Evolutionary conservation across 805 yeast genomes (phyloP).

Genomic region (Wickerhamomyces kurtzmanii): DNA sequence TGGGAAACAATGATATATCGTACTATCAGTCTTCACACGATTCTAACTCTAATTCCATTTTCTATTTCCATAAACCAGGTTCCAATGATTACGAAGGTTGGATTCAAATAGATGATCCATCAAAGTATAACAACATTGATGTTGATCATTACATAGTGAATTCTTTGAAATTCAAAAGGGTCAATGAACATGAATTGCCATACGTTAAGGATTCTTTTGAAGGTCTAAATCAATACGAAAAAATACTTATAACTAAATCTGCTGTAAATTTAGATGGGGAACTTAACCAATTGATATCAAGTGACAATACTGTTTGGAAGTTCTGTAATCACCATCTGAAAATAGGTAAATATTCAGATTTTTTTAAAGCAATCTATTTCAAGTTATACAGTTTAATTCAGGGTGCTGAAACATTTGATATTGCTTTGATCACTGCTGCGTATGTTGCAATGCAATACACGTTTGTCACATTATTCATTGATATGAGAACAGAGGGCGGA

Average conservation of each 20-base stretch:
- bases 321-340: conserved; percentile 43
- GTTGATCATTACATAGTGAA: conserved; percentile 39
- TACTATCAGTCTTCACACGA: conserved; percentile 3
- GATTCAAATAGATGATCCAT: conserved; percentile 34
- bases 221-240: conserved; percentile 30
- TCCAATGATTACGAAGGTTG: conserved; percentile 29
- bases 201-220: conserved; percentile 26
- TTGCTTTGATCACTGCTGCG: conserved; percentile 68
- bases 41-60: conserved; percentile 9
- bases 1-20: conserved; percentile 27
- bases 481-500: conserved; percentile 64
- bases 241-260: conserved; percentile 27
- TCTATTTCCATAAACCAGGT: conserved; percentile 27
- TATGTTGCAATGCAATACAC: conserved; percentile 86
- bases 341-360: conserved; percentile 46
- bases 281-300: conserved; percentile 9
- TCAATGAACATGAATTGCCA: conserved; percentile 31
- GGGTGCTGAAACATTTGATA: conserved; percentile 82
- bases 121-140: conserved; percentile 22
- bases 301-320: conserved; percentile 49
- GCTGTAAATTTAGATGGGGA: conserved; percentile 4
- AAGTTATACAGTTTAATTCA: conserved; percentile 37
- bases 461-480: conserved; percentile 59
- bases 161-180: conserved; percentile 48
- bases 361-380: conserved; percentile 27